Evolutionary conservation across 164 flowering plant species (phyloP).

Genomic region (Amborella trichopoda): DNA sequence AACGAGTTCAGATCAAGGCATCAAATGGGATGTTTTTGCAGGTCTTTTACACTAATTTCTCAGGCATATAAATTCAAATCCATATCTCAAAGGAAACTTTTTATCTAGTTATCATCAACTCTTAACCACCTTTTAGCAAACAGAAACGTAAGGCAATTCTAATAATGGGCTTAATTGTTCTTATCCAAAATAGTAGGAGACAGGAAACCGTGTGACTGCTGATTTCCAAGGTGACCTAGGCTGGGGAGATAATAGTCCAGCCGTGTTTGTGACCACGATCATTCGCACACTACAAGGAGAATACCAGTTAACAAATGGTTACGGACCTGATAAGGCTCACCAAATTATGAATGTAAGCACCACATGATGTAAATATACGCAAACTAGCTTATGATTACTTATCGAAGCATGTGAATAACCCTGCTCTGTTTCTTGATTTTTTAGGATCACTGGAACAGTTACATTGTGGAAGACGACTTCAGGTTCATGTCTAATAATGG

Average conservation of each 20-base stretch:
- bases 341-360: slow-evolving; percentile 32
- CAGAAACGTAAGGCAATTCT: too few species aligned
- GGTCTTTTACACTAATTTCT: too few species aligned
- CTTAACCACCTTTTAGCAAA: too few species aligned
- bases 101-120: too few species aligned
- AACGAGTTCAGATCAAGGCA: slow-evolving; percentile 39
- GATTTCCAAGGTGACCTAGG: slow-evolving; percentile 24
- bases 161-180: too few species aligned
- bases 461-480: slow-evolving; percentile 39
- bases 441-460: slow-evolving; percentile 44
- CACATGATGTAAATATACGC: neutral
- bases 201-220: too few species aligned
- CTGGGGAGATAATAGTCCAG: slow-evolving; percentile 40
- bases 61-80: too few species aligned
- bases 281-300: slow-evolving; percentile 22
- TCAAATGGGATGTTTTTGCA: slow-evolving; percentile 36
- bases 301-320: slow-evolving; percentile 51
- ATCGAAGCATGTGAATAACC: too few species aligned
- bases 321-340: slow-evolving; percentile 33
- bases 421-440: neutral
- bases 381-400: neutral
- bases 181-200: too few species aligned
- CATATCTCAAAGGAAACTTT: too few species aligned
- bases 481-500: slow-evolving; percentile 33
- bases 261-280: slow-evolving; percentile 29